Evolutionary conservation across 257 asterid species (phyloP).

Genomic region (Perilla frutescens): DNA sequence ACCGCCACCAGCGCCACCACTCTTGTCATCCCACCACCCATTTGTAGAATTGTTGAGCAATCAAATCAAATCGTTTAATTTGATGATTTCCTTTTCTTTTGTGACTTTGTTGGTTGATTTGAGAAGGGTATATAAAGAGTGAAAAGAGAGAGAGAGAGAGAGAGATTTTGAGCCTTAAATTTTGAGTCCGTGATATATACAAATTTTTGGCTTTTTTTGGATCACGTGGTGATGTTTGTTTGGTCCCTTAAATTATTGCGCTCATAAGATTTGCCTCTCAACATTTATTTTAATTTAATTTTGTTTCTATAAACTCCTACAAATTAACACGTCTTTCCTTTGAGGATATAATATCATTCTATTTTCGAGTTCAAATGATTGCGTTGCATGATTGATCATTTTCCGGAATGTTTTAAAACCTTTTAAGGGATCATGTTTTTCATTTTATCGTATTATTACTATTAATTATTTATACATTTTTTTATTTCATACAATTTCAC

Average conservation of each 20-base stretch:
- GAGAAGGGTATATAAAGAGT: neutral
- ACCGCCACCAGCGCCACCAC: constrained; percentile 34
- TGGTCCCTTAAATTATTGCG: constrained; percentile 26
- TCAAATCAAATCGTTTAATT: neutral
- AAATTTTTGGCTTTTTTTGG: constrained; percentile 41
- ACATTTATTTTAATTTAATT: too few species aligned
- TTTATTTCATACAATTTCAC: too few species aligned
- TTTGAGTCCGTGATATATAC: constrained; percentile 40
- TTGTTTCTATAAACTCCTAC: too few species aligned
- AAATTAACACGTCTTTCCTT: too few species aligned
- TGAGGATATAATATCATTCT: too few species aligned
- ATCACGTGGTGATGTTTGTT: constrained; percentile 41
- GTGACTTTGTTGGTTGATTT: neutral
- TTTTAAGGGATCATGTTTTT: too few species aligned
- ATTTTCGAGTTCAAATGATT: too few species aligned
- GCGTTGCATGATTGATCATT: too few species aligned
- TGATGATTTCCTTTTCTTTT: neutral
- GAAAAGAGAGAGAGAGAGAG: neutral
- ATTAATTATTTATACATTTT: too few species aligned
- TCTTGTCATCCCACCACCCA: constrained; percentile 16
- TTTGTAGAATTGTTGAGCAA: neutral
- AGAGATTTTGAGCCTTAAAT: neutral
- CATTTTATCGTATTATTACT: too few species aligned
- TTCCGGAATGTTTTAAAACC: too few species aligned
- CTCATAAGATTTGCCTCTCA: neutral